phyloP scores from a whole-genome alignment of 1,139 yeast genomes.

The Arxiozyma heterogenica region DNA sequence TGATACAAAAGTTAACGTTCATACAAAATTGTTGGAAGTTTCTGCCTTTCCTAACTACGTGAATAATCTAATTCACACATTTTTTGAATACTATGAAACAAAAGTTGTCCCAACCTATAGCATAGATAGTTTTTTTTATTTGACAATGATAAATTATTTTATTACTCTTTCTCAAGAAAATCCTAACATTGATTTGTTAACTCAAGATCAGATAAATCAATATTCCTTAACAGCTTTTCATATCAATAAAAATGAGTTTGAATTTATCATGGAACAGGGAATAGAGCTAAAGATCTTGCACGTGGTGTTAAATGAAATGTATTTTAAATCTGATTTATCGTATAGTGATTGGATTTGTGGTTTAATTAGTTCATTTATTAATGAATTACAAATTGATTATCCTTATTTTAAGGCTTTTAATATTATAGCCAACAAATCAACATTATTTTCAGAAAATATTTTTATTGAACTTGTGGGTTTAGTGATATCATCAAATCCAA shows the following conservation, averaged over 20 bases:
- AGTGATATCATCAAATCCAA: neutral
- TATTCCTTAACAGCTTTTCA: neutral
- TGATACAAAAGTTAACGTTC: neutral
- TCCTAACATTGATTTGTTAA: neutral
- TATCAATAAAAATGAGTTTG: neutral
- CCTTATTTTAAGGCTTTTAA: neutral
- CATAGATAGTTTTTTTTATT: neutral
- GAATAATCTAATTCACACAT: neutral
- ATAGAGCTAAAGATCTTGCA: neutral
- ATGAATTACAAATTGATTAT: neutral
- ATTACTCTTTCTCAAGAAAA: neutral
- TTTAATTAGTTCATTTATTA: neutral
- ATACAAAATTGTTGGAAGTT: neutral
- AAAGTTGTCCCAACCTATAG: neutral
- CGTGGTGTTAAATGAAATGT: neutral
- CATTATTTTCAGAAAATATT: neutral
- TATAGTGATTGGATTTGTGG: neutral
- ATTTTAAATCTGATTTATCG: neutral
- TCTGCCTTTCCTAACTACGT: slow-evolving; percentile 1
- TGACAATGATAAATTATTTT: neutral
- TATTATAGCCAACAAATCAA: neutral
- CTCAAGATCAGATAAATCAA: neutral
- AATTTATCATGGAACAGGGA: neutral
- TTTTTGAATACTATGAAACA: neutral
- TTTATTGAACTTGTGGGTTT: slow-evolving; percentile 1